Evolutionary conservation across 305 asterid species (phyloP).

Genomic region (Fraxinus latifolia): DNA sequence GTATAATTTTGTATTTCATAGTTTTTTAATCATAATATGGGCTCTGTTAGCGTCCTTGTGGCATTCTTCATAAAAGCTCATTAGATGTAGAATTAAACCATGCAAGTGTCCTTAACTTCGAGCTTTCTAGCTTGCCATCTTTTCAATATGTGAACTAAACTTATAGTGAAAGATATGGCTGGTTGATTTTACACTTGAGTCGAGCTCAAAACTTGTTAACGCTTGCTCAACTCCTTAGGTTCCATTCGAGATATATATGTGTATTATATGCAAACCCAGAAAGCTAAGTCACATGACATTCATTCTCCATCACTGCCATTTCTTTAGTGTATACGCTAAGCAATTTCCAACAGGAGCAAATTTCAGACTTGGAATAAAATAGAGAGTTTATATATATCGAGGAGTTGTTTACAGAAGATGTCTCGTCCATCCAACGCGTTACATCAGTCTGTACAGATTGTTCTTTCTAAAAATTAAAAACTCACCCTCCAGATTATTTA

Average conservation of each 20-base stretch:
- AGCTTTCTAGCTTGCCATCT: neutral
- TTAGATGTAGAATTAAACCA: neutral
- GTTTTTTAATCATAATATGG: neutral
- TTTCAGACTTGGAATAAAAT: neutral
- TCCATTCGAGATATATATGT: neutral
- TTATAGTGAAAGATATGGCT: neutral
- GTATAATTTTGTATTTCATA: neutral
- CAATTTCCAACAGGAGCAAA: neutral
- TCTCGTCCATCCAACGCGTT: conserved; percentile 17
- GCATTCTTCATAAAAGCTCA: neutral
- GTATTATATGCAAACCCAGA: neutral
- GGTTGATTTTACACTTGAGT: neutral
- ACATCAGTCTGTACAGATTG: conserved; percentile 56
- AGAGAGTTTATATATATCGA: neutral
- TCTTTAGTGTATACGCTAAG: neutral
- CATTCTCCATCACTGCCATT: neutral
- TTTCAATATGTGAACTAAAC: neutral
- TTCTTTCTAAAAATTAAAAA: conserved; percentile 64
- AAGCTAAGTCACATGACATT: neutral
- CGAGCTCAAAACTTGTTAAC: neutral
- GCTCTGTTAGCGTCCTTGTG: neutral
- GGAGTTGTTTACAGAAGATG: neutral
- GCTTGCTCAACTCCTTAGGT: neutral
- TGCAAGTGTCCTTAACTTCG: neutral
- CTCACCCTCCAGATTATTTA: conserved; percentile 64